Evolutionary conservation across 2,329 filamentous ascomycete species (phyloP).

Genomic region (Aspergillus costaricaensis): DNA sequence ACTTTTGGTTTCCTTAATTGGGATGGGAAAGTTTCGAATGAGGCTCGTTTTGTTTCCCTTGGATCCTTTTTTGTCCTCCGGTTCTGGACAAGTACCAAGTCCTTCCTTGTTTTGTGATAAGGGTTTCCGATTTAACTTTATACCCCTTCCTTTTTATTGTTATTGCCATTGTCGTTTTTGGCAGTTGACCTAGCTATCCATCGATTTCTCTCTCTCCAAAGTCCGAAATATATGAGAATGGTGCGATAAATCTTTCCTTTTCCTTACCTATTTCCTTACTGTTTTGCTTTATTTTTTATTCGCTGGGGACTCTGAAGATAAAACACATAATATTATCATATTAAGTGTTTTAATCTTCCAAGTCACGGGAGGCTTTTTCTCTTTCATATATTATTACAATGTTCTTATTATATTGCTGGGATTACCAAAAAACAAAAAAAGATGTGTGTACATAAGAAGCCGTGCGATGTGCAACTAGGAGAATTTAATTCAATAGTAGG

Average conservation of each 20-base stretch:
- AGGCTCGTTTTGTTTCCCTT: conserved; percentile 5
- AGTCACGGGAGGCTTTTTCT: background rate
- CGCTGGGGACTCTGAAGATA: too few species aligned
- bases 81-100: background rate
- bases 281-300: background rate
- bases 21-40: conserved; percentile 16
- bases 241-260: background rate
- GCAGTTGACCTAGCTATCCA: background rate
- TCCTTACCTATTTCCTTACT: conserved; percentile 9
- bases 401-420: conserved; percentile 1
- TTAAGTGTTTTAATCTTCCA: conserved; percentile 3
- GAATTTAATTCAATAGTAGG: background rate
- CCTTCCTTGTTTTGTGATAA: conserved; percentile 11
- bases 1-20: conserved; percentile 8
- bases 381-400: conserved; percentile 8
- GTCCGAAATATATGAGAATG: background rate
- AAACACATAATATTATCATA: too few species aligned
- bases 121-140: conserved; percentile 16
- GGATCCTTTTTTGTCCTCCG: conserved; percentile 9
- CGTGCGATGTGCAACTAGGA: background rate
- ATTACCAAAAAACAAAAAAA: too few species aligned
- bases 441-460: background rate
- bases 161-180: background rate
- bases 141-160: conserved; percentile 15
- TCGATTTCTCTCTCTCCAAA: background rate